Conservation (phyloP, 441 rosid species). For the Melastoma candidum region DNA sequence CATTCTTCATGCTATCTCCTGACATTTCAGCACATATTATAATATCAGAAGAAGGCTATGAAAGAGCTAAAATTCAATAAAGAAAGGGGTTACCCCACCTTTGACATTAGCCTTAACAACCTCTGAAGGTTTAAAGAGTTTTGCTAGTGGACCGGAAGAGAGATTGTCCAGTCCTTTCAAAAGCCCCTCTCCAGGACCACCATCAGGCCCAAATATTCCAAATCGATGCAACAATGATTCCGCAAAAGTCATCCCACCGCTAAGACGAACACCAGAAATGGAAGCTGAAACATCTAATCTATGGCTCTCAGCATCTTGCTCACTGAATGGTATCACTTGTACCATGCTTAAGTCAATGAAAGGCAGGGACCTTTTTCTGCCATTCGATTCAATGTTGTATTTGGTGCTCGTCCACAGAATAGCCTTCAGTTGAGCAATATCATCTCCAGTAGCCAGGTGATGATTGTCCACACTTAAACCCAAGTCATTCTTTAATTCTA, state of each 20-base stretch:
- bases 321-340: constrained; percentile 81
- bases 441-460: constrained; percentile 28
- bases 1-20: constrained; percentile 31
- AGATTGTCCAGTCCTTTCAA: constrained; percentile 74
- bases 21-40: constrained; percentile 24
- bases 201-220: constrained; percentile 82
- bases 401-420: constrained; percentile 83
- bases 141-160: constrained; percentile 83
- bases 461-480: constrained; percentile 27
- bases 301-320: constrained; percentile 73
- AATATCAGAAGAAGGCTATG: background rate
- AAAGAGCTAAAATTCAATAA: background rate
- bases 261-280: constrained; percentile 72
- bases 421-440: constrained; percentile 51
- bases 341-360: constrained; percentile 67
- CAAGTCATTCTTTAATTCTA: constrained; percentile 27
- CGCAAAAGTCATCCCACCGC: constrained; percentile 83
- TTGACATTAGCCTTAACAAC: constrained; percentile 37
- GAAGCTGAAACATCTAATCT: constrained; percentile 71
- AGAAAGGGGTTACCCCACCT: constrained; percentile 30
- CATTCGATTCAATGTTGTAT: constrained; percentile 32
- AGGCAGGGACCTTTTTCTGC: constrained; percentile 32
- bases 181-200: constrained; percentile 87
- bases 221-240: constrained; percentile 48
- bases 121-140: constrained; percentile 63